Evolutionary conservation across 2,329 filamentous ascomycete genomes (phyloP), one percentile per base, ranked within the genome.

Genomic region (Xylaria arbuscula): DNA sequence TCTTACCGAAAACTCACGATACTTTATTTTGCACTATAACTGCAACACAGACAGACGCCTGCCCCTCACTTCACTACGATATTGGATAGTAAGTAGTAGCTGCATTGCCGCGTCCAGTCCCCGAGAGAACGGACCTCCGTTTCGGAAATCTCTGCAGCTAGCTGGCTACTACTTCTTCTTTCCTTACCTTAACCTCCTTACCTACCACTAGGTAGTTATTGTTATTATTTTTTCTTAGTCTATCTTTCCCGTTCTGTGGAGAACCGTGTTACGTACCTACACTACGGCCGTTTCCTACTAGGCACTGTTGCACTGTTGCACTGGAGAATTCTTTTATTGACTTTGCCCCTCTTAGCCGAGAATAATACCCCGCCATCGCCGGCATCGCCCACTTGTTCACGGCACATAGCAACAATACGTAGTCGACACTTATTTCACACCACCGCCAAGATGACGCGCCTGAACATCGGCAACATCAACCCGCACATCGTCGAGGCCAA

Each of bases 391-490:
- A 38, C 42, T 55, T 19, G 22, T 13, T 32, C 55, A 13, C 38
- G 47, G 22, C 47, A 60, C 56, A n/a, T 15, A 62, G n/a, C 51
- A 32, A 42, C n/a, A 48, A 45, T 55, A 34, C 36, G 2, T 62
- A 24, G 32, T 24, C 36, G 57, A 4, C 19, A 62, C 62, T 42
- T 64, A 66, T 64, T 73, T 53, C 74, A 76, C 64, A 69, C 69
- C 53, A 69, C 67, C 42, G 38, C 36, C 51, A 72, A 60, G 32
- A 79, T 79, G 78, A 72, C 73, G 65, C 83, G 85, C 67, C 86
- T 99, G 75, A 92, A 87, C 76, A 85, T 92, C 77, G 86, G 93
- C 81, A 97, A 96, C 85, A 97, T 99, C 86, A 99, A 98, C 85
- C 93, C 89, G 58, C 88, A 96, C 80, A 88, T 98, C 73, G 90